phyloP scores from a whole-genome alignment of 2,329 filamentous ascomycete species.

The Drechmeria coniospora region DNA sequence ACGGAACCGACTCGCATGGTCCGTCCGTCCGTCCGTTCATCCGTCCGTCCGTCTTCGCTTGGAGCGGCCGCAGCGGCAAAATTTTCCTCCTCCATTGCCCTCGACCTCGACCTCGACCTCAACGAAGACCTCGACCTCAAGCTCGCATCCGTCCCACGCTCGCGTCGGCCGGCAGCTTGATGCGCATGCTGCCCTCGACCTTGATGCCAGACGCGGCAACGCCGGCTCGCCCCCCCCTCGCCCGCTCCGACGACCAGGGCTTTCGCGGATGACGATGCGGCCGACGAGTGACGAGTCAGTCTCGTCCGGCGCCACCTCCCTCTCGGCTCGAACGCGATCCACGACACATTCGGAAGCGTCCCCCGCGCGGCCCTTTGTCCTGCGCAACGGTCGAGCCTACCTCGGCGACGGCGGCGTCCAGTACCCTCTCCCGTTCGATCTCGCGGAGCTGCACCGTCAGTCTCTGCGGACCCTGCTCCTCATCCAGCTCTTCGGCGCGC shows the following conservation, averaged over 20 bases:
- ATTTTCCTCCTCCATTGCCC: too few species aligned
- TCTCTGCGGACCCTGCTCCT: constrained; percentile 69
- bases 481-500: constrained; percentile 65
- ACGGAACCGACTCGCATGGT: too few species aligned
- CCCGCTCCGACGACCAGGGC: constrained; percentile 4
- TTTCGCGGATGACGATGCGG: constrained; percentile 19
- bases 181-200: neutral
- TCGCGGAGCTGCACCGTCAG: constrained; percentile 76
- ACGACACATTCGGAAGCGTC: constrained; percentile 28
- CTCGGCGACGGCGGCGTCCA: constrained; percentile 54
- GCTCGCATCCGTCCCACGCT: too few species aligned
- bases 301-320: constrained; percentile 27
- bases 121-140: too few species aligned
- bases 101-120: too few species aligned
- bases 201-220: too few species aligned
- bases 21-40: too few species aligned
- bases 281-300: constrained; percentile 28
- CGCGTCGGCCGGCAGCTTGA: too few species aligned
- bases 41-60: too few species aligned
- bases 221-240: neutral
- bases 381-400: constrained; percentile 70
- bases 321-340: constrained; percentile 29
- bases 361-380: constrained; percentile 41
- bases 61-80: too few species aligned
- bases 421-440: constrained; percentile 81